Base-by-base conservation (phyloP, 768 basidiomycete species). In the Macrolepiota albuminosa region DNA sequence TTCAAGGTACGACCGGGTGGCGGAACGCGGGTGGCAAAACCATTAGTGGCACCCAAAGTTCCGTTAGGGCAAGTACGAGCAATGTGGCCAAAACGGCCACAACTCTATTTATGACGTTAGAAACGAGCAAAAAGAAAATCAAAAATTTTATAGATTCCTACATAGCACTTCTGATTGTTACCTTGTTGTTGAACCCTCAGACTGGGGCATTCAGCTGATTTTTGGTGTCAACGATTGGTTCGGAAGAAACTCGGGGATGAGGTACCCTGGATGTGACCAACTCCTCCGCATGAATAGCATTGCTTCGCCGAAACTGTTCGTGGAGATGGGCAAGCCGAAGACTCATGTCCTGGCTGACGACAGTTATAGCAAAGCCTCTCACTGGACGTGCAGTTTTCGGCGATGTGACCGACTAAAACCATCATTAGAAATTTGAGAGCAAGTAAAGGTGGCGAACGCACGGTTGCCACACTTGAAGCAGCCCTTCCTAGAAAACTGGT, bases 401-500 rank as follows among this genome's bases (percentile, higher is more conserved):
- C 93, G 68, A 95, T 91, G 73, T 96, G 93, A 51, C 93, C 93
- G 71, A 95, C 93, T 95, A 66, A 31, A 43, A 59, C 53, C 40
- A 55, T 65, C 39, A 58, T 54, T 64, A 18, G 36, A 33, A 2
- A 49, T 52, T 50, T 42, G 56, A 13, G 48, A 46, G 16, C n/a
- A 4, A n/a, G 13, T 34, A 10, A 48, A 49, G 57, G 33, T 60
- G 6, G 21, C 40, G 54, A 63, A 84, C 87, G 76, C 72, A 92
- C 93, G 81, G 74, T 93, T 93, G 72, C 93, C 93, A 72, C 93
- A 95, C 81, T 93, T 95, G 78, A 89, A 94, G 72, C 91, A 94
- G 64, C 90, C 90, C 78, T 91, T 93, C 81, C 86, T 87, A 61
- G 87, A 84, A 80, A 86, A 86, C 73, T 88, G 88, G 77, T 82